Evolutionary conservation across 2,329 filamentous ascomycete genomes (phyloP).

Genomic region (Nemania serpens): DNA sequence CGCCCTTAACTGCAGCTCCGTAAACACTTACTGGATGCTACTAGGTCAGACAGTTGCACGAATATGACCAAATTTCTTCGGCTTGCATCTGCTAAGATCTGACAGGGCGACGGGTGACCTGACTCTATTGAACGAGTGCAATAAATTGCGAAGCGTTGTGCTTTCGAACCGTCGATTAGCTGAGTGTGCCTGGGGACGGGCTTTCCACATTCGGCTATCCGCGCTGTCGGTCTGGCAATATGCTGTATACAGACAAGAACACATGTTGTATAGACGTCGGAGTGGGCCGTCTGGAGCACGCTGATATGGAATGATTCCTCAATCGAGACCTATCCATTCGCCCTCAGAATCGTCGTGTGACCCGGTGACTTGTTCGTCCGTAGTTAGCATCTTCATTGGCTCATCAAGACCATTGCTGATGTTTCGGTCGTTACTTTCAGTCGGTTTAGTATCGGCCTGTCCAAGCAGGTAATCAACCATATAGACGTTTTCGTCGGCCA

Average conservation of each 20-base stretch:
- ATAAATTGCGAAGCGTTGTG: background rate
- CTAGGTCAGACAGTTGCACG: background rate
- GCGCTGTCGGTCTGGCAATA: background rate
- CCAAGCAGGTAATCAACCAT: slow-evolving; percentile 80
- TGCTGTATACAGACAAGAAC: background rate
- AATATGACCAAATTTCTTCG: background rate
- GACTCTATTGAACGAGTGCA: no score
- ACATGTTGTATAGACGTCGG: background rate
- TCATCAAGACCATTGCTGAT: slow-evolving; percentile 28
- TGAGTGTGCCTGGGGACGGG: background rate
- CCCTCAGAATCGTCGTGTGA: slow-evolving; percentile 35
- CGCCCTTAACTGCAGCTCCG: background rate
- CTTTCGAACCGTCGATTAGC: background rate
- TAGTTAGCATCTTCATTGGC: slow-evolving; percentile 33
- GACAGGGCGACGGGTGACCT: background rate
- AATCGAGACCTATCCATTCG: slow-evolving; percentile 43
- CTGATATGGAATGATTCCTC: slow-evolving; percentile 9
- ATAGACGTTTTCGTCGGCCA: slow-evolving; percentile 89
- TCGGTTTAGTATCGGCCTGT: slow-evolving; percentile 46
- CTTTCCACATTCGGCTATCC: background rate
- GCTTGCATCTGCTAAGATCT: background rate
- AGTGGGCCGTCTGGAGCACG: background rate
- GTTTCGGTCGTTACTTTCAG: slow-evolving; percentile 13
- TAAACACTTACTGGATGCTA: background rate
- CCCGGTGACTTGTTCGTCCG: slow-evolving; percentile 26